Base-by-base conservation (phyloP, 768 basidiomycete genomes). In the Albatrellus ellisii region DNA sequence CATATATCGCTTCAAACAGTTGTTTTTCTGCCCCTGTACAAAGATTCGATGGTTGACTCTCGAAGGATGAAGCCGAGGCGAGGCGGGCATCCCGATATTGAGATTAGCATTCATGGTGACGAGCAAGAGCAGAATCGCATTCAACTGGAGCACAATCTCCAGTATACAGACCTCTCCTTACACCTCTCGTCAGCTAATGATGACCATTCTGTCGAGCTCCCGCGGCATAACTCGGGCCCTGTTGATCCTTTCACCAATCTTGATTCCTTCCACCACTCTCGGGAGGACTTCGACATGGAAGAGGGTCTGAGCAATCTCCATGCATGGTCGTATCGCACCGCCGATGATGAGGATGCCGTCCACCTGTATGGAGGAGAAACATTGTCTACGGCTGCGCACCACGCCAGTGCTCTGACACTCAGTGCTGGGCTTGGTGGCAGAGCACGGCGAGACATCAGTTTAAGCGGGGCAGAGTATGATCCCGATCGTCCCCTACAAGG, bases 371-470 rank as follows among this genome's bases (percentile, higher is more conserved):
- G 69, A 29, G 76, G 72, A 17, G 75, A 77, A 44, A 84, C 82
- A 0, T 59, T 87, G 45, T 90, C 86, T 0, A 92, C 90, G 0
- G 77, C 75, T 7, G 86, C 79, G 1, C 91, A 95, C 59, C 91
- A 95, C 60, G 89, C 87, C 20, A 87, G 82, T 48, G 87, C 76
- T 2, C 65, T 94, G 40, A 94, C 91, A 0, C 68, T 95, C 14
- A 83, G 73, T 40, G 86, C 88, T 3, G 90, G 91, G 1, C 69
- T 94, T 8, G 78, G 72, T 27, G 68, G 66, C 2, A 66, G 75
- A 2, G 63, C 69, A 4, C 64, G 68, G 36, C 63, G 77, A 44
- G 78, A 83, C 50, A 52, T 63, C 14, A 69, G 76, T 51, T 54
- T 82, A 39, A 83, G 78, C 56, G 83, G 78, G 28, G 79, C 79